Conservation (phyloP, 2,329 filamentous ascomycete genomes). For the Colletotrichum tropicicola region DNA sequence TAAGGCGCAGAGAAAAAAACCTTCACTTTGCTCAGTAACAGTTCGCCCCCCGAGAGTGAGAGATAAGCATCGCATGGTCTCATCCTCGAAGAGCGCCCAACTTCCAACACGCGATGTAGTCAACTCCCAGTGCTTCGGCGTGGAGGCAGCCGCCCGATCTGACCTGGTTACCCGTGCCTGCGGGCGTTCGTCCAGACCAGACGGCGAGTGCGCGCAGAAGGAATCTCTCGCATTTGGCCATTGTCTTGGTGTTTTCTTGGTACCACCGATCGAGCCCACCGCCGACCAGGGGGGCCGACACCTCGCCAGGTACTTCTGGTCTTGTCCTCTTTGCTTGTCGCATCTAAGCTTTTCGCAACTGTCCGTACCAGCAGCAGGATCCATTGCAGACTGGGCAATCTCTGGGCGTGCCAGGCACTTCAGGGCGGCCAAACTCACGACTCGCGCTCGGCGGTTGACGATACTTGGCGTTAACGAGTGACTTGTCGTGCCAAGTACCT, state of each 20-base stretch:
- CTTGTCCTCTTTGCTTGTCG: conserved; percentile 19
- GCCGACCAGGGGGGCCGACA: neutral
- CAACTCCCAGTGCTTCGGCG: neutral
- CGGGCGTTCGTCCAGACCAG: neutral
- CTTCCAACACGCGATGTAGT: neutral
- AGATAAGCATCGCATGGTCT: conserved; percentile 13
- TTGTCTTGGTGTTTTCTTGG: conserved; percentile 31
- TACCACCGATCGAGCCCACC: conserved; percentile 13
- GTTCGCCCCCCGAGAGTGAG: neutral
- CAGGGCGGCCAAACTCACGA: neutral
- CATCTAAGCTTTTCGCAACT: conserved; percentile 28
- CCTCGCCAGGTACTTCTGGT: conserved; percentile 4
- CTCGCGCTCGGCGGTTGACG: neutral
- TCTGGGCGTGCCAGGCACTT: conserved; percentile 12
- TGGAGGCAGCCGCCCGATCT: neutral
- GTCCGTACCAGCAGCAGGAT: neutral
- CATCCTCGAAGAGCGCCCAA: neutral
- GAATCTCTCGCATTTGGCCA: conserved; percentile 8
- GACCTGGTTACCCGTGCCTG: neutral
- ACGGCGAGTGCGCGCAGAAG: neutral
- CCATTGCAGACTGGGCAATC: conserved; percentile 1
- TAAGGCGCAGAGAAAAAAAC: neutral
- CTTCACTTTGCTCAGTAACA: neutral
- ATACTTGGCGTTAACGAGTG: conserved; percentile 29
- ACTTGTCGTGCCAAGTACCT: conserved; percentile 23